Base-by-base conservation (phyloP, 768 basidiomycete genomes). In the Psilocybe azurescens region DNA sequence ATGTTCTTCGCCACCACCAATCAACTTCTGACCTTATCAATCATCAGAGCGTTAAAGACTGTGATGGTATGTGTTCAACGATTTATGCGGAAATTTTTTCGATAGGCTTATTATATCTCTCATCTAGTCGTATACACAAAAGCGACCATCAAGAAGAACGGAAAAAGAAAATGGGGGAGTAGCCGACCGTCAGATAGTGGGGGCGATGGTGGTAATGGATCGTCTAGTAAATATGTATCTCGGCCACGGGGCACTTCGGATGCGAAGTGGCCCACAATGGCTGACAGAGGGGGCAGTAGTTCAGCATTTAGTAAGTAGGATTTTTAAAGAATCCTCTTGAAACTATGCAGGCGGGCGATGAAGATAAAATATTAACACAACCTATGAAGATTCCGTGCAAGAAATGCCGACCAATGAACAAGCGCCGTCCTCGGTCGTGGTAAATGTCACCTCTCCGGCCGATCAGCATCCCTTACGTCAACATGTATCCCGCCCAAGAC, bases 211-310 rank as follows among this genome's bases (percentile, higher is more conserved):
- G 71, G 70, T n/a, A 65, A 65, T 30, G 69, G 61, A 59, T 73
- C 69, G 38, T 61, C 71, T 64, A 71, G 69, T 62, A 75, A 75
- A 72, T 74, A 81, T 62, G 73, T 65, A 69, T 77, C 85, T 13
- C 81, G 85, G 2, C 88, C 88, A 18, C 83, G 91, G 55, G 90
- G 90, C n/a, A 85, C 90, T 63, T 90, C 89, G 32, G 91, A 93
- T 68, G 83, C 85, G n/a, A 83, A 77, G 54, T 84, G 83, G 83
- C 77, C 77, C 46, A 75, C 72, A 30, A 66, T 75, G 67, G 73
- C 71, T 49, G 71, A 71, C 32, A 62, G 64, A 36, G 69, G 66
- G 41, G 64, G 62, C 53, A 69, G 61, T 61, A 71, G 68, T 66
- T 66, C 73, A 44, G 69, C 68, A 56, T 73, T 72, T 65, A 73